Base-by-base conservation (phyloP, 805 yeast genomes). In the Cyberlindnera mrakii region DNA sequence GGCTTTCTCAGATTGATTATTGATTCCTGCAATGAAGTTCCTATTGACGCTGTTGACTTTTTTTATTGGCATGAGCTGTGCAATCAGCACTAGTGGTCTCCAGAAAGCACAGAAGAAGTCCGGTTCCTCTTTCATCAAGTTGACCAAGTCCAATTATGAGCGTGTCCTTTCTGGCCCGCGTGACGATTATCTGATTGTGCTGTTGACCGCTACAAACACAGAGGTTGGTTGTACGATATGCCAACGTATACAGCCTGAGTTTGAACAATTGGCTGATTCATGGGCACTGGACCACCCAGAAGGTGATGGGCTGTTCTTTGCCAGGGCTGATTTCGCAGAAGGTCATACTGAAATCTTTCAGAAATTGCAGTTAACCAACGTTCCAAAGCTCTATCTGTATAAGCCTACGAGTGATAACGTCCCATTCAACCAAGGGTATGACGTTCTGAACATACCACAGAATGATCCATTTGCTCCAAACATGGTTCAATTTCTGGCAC, bases 141-240 rank as follows among this genome's bases (percentile, higher is more conserved):
- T 87, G 45, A 78, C 74, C n/a, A 88, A 81, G 54, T 63, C 62
- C 37, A 86, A 80, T 59, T 85, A 68, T 57, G 71, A 76, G 49
- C 62, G 66, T 14, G 58, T 82, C 17, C 65, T 87, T 43, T 66
- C 66, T 20, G 86, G 87, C 5, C 76, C 80, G 18, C 73, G 91
- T 55, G 75, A 74, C 33, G 88, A 87, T 54, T 79, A 77, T 61
- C 73, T 83, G 32, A 57, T 85, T n/a, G 71, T 85, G 11, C 71
- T 82, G 43, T 65, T 91, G 47, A 85, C 96, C 0, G 88, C 97
- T 3, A 75, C 82, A 9, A 73, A 80, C 39, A 72, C 87, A 2
- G 77, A 77, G 47, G 75, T 90, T 57, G 86, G 85, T 11, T 93
- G 99, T 67, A 67, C 68, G 1, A 68, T 85, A 40, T 93, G 99